Evolutionary conservation across 805 yeast species (phyloP).

Genomic region (Pichia rugopelliculosa): DNA sequence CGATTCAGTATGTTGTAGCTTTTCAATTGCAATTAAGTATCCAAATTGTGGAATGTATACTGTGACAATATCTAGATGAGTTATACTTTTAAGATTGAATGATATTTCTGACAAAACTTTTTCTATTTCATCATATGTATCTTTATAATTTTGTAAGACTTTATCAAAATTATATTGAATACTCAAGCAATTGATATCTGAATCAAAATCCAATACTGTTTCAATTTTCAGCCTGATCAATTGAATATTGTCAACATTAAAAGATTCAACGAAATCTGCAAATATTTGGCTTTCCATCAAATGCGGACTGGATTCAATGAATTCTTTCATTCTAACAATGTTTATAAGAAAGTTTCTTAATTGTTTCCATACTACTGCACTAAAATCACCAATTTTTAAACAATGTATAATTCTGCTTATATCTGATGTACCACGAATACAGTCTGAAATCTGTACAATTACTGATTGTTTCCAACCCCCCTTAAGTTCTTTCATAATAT

Average conservation of each 20-base stretch:
- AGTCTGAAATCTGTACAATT: conserved; percentile 17
- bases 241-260: conserved; percentile 11
- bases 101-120: conserved; percentile 23
- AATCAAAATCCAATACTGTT: conserved; percentile 31
- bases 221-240: conserved; percentile 18
- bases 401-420: conserved; percentile 18
- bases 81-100: conserved; percentile 3
- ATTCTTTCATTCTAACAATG: conserved; percentile 13
- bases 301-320: conserved; percentile 5
- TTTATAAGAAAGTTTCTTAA: conserved; percentile 20
- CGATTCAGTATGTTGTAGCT: conserved; percentile 1
- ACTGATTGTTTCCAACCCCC: conserved; percentile 1
- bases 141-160: conserved; percentile 22
- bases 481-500: conserved; percentile 15
- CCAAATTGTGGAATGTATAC: conserved; percentile 42
- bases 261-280: conserved; percentile 8
- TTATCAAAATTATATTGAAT: conserved; percentile 27
- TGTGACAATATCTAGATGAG: conserved; percentile 14
- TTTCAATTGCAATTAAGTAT: conserved; percentile 28
- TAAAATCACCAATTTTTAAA: conserved; percentile 23
- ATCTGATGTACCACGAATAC: conserved; percentile 26
- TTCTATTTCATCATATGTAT: conserved; percentile 29
- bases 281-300: conserved; percentile 11
- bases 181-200: conserved; percentile 20
- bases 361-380: conserved; percentile 26